Base-by-base conservation (phyloP, 2,329 filamentous ascomycete genomes). In the Pezicula neosporulosa region DNA sequence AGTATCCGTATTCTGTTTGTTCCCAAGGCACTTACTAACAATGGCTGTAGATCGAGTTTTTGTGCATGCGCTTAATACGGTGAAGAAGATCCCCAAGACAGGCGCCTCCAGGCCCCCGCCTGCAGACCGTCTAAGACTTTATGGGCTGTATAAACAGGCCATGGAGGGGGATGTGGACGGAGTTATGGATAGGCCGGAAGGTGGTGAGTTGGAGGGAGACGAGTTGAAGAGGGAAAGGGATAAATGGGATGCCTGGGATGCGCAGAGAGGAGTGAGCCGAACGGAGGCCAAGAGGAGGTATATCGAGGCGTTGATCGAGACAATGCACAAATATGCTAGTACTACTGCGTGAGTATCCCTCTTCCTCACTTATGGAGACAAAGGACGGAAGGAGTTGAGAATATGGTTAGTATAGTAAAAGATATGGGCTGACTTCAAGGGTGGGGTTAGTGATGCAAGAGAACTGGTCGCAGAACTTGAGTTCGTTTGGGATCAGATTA, bases 401-500 rank as follows among this genome's bases (percentile, higher is more conserved):
- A 39, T 39, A 5, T 2, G 9, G 15, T 39, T 39, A 21, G 37
- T 24, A 16, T 15, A 39, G 12, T 13, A 21, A 21, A 13, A 39
- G 24, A 48, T 39, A 24, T 13, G 36, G 28, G 16, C 47, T 44
- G 38, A 52, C 45, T 39, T 55, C 60, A 19, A 56, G 54, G 41
- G 6, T 35, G 44, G 49, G 24, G 49, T 57, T n/a, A 85, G 82
- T 45, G 91, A 96, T 67, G 90, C 90, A 7, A 81, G 86, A 53
- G 92, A 96, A 70, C 78, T 99, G 37, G 92, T 97, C 36, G 80
- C 85, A 9, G 94, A 99, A 70, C 82, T 99, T n/a, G 94, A 99
- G 71, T 99, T 97, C 63, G 93, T 99, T 37, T 99, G 94, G 94
- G 91, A 97, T 61, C 94, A 97, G 69, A 93, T 99, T 62, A 96